Evolutionary conservation across 176 grass and related monocot species (phyloP), one percentile per base, ranked within the genome.

Genomic region (Luzula sylvatica): DNA sequence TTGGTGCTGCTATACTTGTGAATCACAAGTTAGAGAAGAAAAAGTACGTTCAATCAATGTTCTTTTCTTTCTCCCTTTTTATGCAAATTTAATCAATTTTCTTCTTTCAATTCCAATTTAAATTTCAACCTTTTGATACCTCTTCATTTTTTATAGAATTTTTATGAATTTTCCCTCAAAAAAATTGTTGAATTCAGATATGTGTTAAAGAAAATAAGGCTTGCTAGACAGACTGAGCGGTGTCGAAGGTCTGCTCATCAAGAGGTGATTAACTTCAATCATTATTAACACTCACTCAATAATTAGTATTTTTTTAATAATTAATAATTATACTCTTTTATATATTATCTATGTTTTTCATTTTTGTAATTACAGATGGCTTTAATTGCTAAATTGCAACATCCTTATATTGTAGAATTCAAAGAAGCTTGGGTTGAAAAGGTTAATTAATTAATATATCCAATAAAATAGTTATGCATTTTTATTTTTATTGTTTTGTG

Each of bases 381-480:
- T 56, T 81, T 99, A 28, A 99, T 99, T 54, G 93, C 93, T 42
- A 85, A 85, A 22, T 43, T 99, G 50, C 93, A 92, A 50, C 82
- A 99, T 67, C 93, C 93, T 57, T 99, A 82, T 22, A 92, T 83
- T 15, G 86, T 99, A 16, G 93, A 99, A 66, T 99, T 83, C 75
- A 99, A 99, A 48, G 93, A 99, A 61, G 93, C 93, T 69, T 99
- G 93, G 93, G 93, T 92, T 48, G 93, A 99, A 66, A 99, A 99
- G 93, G 93, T 99, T 77, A 68, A 52, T 45, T 62, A 48, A 60
- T 16, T 5, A 65, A 7, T 53, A 71, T 19, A 39, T 43, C 28
- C 19, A 35, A 35, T 40, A 23, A 51, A 12, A 18, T 55, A 25
- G 12, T 49, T 26, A 19, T 63, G n/a, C n/a, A 29, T 63, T 47